phyloP scores from a whole-genome alignment of 208 protist genomes.

The Entamoeba dispar region DNA sequence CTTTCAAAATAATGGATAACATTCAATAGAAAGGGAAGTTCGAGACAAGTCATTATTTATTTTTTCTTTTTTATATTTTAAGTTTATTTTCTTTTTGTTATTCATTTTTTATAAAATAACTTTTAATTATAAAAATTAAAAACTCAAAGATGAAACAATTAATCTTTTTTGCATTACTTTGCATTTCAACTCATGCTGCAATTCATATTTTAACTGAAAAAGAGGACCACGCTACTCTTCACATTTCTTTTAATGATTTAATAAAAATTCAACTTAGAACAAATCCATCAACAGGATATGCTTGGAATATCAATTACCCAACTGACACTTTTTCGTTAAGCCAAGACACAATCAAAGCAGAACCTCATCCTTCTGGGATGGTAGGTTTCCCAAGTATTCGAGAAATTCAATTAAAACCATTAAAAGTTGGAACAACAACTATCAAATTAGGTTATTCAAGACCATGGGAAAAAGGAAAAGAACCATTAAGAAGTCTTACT shows the following conservation, averaged over 20 bases:
- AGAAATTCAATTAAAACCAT: not conserved
- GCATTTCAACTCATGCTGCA: too few relatives aligned
- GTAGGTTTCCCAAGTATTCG: not conserved
- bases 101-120: too few relatives aligned
- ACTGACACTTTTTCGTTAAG: not conserved
- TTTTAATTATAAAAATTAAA: too few relatives aligned
- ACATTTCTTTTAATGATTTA: not conserved
- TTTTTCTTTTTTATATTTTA: not conserved
- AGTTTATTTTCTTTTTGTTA: too few relatives aligned
- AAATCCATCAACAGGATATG: not conserved
- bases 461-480: not conserved
- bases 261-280: not conserved
- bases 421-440: not conserved
- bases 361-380: not conserved
- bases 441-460: not conserved
- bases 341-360: not conserved
- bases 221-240: not conserved
- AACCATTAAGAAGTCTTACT: too few relatives aligned
- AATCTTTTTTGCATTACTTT: too few relatives aligned
- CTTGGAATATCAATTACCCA: not conserved
- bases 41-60: not conserved
- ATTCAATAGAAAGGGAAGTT: not conserved
- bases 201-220: not conserved
- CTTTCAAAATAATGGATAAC: not conserved
- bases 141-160: too few relatives aligned